phyloP scores from a whole-genome alignment of 352 stramenopile species.

The Globisporangium spinosum region DNA sequence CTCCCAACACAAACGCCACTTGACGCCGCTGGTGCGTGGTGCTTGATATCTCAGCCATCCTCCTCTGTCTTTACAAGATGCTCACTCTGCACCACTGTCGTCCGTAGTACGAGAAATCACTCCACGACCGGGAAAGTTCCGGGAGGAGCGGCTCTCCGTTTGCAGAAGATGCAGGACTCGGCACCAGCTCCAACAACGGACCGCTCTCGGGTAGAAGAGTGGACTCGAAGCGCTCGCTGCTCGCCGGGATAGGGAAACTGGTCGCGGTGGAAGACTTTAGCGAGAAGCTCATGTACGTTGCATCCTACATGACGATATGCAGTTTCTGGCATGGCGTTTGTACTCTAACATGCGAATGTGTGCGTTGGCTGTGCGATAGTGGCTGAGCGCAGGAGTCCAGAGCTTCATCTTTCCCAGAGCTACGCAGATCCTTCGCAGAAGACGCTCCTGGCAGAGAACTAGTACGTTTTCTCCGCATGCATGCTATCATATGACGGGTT shows the following conservation, averaged over 20 bases:
- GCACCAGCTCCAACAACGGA: slow-evolving; percentile 4
- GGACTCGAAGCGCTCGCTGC: slow-evolving; percentile 56
- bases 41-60: background rate
- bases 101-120: slow-evolving; percentile 29
- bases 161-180: slow-evolving; percentile 13
- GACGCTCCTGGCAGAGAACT: slow-evolving; percentile 58
- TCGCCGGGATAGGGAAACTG: slow-evolving; percentile 69
- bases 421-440: slow-evolving; percentile 59
- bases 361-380: background rate
- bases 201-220: slow-evolving; percentile 40
- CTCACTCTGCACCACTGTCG: background rate
- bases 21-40: slow-evolving; percentile 46
- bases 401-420: slow-evolving; percentile 46
- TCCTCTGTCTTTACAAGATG: background rate
- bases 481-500: background rate
- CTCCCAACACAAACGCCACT: slow-evolving; percentile 58
- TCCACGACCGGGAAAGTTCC: slow-evolving; percentile 6
- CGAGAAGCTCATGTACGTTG: slow-evolving; percentile 32
- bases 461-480: slow-evolving; percentile 33
- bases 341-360: background rate
- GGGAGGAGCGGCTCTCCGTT: slow-evolving; percentile 9
- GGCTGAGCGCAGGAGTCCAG: slow-evolving; percentile 27
- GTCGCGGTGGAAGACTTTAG: slow-evolving; percentile 51
- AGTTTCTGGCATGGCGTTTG: too few relatives aligned
- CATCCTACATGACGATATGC: too few relatives aligned